Evolutionary conservation across 2,329 filamentous ascomycete genomes (phyloP).

Genomic region (Colletotrichum plurivorum): DNA sequence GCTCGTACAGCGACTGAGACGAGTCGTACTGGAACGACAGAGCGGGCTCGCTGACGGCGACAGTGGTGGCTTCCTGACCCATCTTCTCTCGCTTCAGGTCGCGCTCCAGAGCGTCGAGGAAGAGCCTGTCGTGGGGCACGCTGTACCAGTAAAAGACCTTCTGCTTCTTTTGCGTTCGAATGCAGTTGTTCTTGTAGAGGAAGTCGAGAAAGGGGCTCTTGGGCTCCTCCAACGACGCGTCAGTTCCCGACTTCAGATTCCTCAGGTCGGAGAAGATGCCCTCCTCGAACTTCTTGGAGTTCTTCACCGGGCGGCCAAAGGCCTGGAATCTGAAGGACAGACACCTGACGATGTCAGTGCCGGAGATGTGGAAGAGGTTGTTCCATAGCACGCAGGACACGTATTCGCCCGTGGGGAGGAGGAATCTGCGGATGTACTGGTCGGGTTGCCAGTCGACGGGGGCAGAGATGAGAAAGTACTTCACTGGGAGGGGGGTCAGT

Average conservation of each 20-base stretch:
- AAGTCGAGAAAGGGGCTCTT: conserved; percentile 99
- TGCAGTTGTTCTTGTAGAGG: conserved; percentile 99
- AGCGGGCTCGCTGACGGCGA: conserved; percentile 96
- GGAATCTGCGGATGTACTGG: conserved; percentile 95
- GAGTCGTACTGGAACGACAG: conserved; percentile 99
- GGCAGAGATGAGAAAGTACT: conserved; percentile 99
- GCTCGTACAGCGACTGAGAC: conserved; percentile 98
- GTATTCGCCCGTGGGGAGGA: conserved; percentile 97
- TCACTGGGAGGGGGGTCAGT: conserved; percentile 72
- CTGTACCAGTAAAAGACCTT: conserved; percentile 99
- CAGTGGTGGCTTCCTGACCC: conserved; percentile 96
- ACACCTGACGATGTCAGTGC: conserved; percentile 98
- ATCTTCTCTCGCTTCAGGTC: conserved; percentile 99
- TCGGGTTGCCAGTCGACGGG: conserved; percentile 98
- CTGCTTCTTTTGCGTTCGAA: conserved; percentile 99
- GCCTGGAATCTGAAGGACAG: conserved; percentile 98
- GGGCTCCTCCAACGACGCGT: conserved; percentile 97
- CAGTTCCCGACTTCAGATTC: conserved; percentile 97
- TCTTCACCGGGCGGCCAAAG: conserved; percentile 98
- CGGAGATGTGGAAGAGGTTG: conserved; percentile 99
- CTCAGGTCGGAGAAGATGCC: conserved; percentile 99
- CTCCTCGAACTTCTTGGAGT: conserved; percentile 99
- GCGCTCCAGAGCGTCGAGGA: conserved; percentile 96
- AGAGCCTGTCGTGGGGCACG: conserved; percentile 96
- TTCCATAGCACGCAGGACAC: conserved; percentile 99